phyloP scores from a whole-genome alignment of 495 filamentous ascomycete genomes.

The Polyplosphaeria fusca region DNA sequence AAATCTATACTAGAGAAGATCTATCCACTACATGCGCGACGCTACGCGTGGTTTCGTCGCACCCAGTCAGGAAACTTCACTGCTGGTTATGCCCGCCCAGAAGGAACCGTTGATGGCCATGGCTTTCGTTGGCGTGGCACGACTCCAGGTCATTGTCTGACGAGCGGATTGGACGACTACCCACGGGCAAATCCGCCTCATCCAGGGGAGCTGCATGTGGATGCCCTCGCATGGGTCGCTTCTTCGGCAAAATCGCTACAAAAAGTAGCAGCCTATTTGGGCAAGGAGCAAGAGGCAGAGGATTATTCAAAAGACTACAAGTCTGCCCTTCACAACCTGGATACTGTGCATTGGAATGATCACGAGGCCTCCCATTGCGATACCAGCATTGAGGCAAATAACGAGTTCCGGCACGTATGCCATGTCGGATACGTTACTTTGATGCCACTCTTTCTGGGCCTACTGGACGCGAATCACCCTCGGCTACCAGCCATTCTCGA shows the following conservation, averaged over 20 bases:
- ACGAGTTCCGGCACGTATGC: conserved; percentile 65
- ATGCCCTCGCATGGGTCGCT: conserved; percentile 92
- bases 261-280: conserved; percentile 69
- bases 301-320: conserved; percentile 64
- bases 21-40: conserved; percentile 82
- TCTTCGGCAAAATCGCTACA: conserved; percentile 79
- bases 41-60: conserved; percentile 87
- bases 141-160: conserved; percentile 75
- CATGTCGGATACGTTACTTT: conserved; percentile 94
- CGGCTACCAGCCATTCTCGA: conserved; percentile 70
- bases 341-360: conserved; percentile 88
- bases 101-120: conserved; percentile 73
- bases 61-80: conserved; percentile 80
- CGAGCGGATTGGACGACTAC: conserved; percentile 94
- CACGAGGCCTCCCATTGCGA: conserved; percentile 81
- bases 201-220: conserved; percentile 91
- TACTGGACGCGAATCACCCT: conserved; percentile 68
- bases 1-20: conserved; percentile 60
- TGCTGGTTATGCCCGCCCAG: conserved; percentile 76
- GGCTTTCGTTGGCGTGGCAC: conserved; percentile 94
- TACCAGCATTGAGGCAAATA: conserved; percentile 61
- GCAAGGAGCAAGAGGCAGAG: conserved; percentile 66
- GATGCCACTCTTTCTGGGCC: conserved; percentile 82
- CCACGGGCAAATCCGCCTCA: conserved; percentile 89
- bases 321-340: conserved; percentile 79